Base-by-base conservation (phyloP, 768 basidiomycete species). In the Pleurotus tuoliensis region DNA sequence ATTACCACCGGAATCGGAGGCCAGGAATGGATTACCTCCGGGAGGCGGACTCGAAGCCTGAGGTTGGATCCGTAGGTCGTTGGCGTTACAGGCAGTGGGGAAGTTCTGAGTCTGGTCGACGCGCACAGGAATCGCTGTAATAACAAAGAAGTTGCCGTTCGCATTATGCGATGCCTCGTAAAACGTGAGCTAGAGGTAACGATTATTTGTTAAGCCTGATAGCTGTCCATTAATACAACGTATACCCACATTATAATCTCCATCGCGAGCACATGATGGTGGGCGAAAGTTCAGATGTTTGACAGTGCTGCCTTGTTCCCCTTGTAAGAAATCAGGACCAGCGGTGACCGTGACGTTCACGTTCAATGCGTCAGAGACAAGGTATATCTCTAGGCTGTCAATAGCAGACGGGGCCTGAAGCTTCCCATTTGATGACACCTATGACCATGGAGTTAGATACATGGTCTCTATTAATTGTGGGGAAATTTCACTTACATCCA, bases 371-470 rank as follows among this genome's bases (percentile, higher is more conserved):
- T 69, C 60, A 3, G 80, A 81, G 7, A 79, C 72, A 9, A 80
- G 66, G 57, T 71, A 80, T 5, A 81, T 71, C 30, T 77, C 68
- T 5, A 81, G 62, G 6, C 64, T 62, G 54, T 74, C 68, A 62
- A 69, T 77, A 44, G 69, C 65, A 1, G 75, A 78, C 5, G 76
- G 60, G 20, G 69, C 56, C 37, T 71, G 66, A 11, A 80, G 66
- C 43, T 75, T 71, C 18, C 79, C 78, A 61, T 80, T 67, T 3
- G 78, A 79, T 27, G 78, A 80, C 1, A 80, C 64, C 64, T 69
- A 55, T 44, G 16, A 34, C 47, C 12, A 8, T 40, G 41, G n/a
- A 30, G 50, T 24, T 53, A 56, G 39, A 48, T n/a, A 8, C 22
- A 34, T 59, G 39, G 38, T 15, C 49, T 41, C 13, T 24, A 45